phyloP scores from a whole-genome alignment of 1,284 basidiomycete species.

The Stygiomarasmius scandens region DNA sequence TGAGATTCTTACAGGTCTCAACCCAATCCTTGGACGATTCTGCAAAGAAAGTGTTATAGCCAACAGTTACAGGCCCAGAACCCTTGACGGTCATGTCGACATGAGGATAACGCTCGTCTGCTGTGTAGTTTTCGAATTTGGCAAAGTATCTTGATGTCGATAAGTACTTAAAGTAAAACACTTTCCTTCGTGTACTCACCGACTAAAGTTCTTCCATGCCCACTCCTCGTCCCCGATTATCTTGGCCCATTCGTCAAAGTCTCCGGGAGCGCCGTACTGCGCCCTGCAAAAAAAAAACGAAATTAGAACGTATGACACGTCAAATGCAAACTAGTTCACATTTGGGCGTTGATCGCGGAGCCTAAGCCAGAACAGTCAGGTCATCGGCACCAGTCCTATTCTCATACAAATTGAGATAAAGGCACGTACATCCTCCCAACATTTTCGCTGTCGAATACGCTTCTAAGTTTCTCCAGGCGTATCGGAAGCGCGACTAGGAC shows the following conservation, averaged over 20 bases:
- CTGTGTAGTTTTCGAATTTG: slow-evolving; percentile 61
- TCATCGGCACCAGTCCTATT: not conserved
- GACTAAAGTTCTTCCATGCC: slow-evolving; percentile 58
- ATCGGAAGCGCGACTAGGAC: not conserved
- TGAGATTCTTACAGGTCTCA: slow-evolving; percentile 45
- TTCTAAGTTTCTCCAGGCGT: too few species aligned
- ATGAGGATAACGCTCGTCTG: slow-evolving; percentile 46
- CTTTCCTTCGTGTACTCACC: slow-evolving; percentile 31
- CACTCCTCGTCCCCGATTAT: slow-evolving; percentile 59
- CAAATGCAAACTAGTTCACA: slow-evolving; percentile 39
- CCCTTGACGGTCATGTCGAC: slow-evolving; percentile 52
- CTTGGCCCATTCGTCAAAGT: slow-evolving; percentile 69
- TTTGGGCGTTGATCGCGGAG: slow-evolving; percentile 67
- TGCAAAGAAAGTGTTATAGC: slow-evolving; percentile 41
- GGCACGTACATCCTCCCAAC: slow-evolving; percentile 65
- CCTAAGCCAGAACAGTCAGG: slow-evolving; percentile 36
- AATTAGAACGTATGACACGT: not conserved
- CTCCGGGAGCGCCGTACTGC: slow-evolving; percentile 67
- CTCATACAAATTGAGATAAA: not conserved
- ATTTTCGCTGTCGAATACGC: slow-evolving; percentile 55
- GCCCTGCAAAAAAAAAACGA: slow-evolving; percentile 42
- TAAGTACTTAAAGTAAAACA: not conserved
- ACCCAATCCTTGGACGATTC: slow-evolving; percentile 45
- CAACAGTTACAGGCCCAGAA: slow-evolving; percentile 53
- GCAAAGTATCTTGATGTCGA: slow-evolving; percentile 56